Percentiles rank a stretch among this genome's conserved stretches.
Evolutionary conservation across 805 yeast genomes (phyloP).

Genomic region (Wickerhamiella cacticola): DNA sequence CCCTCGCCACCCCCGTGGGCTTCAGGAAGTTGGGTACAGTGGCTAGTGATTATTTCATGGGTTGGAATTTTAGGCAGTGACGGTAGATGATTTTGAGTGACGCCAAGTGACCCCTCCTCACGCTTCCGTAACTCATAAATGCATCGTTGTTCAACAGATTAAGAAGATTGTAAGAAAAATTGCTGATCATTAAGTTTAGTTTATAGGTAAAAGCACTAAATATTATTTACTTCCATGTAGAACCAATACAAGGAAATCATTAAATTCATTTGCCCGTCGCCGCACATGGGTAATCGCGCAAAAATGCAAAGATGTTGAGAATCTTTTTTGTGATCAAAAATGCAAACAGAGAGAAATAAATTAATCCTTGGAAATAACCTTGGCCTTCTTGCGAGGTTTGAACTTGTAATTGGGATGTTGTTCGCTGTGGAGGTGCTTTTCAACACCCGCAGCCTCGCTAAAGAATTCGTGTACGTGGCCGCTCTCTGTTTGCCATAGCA

Average conservation of each 20-base stretch:
- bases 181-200: too few relatives aligned
- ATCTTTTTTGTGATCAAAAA: not conserved
- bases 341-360: not conserved
- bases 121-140: not conserved
- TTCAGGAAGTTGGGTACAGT: not conserved
- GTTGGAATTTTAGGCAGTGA: constrained; percentile 1
- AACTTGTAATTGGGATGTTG: constrained; percentile 37
- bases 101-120: too few relatives aligned
- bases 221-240: too few relatives aligned
- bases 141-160: too few relatives aligned
- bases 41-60: not conserved
- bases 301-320: not conserved
- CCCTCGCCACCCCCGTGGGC: not conserved
- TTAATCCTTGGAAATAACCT: constrained; percentile 1
- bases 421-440: constrained; percentile 33
- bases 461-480: constrained; percentile 31
- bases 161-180: too few relatives aligned
- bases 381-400: constrained; percentile 31
- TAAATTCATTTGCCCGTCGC: not conserved
- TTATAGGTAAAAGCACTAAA: too few relatives aligned
- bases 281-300: too few relatives aligned
- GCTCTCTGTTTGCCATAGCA: constrained; percentile 37
- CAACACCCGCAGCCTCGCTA: constrained; percentile 31
- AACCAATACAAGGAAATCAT: too few relatives aligned
- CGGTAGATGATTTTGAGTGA: not conserved